phyloP scores from a whole-genome alignment of 2,329 filamentous ascomycete genomes.

The Parasarocladium wereldwijsianum region DNA sequence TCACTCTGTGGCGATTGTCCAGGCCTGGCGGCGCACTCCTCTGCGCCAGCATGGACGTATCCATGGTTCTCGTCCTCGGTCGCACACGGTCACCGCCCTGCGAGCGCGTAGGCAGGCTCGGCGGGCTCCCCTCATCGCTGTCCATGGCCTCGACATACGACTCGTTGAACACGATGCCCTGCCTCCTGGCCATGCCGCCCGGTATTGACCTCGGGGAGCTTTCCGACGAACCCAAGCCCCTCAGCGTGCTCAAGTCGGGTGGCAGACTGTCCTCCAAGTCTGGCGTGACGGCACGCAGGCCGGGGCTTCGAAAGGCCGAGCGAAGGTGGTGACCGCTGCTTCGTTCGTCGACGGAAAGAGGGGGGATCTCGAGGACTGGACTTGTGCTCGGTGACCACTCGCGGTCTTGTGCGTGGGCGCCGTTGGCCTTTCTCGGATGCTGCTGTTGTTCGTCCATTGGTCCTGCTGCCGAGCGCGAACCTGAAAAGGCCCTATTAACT shows the following conservation, averaged over 20 bases:
- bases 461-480: no score
- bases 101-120: conserved; percentile 6
- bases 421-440: conserved; percentile 1
- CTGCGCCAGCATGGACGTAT: conserved; percentile 36
- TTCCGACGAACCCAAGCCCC: conserved; percentile 15
- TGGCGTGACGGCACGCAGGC: conserved; percentile 52
- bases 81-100: conserved; percentile 23
- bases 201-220: conserved; percentile 18
- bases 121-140: conserved; percentile 24
- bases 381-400: conserved; percentile 2
- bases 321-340: conserved; percentile 19
- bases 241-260: conserved; percentile 10
- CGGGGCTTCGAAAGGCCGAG: conserved; percentile 19
- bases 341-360: conserved; percentile 17
- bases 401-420: conserved; percentile 3
- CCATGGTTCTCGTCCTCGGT: conserved; percentile 44
- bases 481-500: no score
- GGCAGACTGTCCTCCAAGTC: conserved; percentile 28
- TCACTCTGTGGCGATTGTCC: conserved; percentile 48
- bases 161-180: conserved; percentile 48
- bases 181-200: conserved; percentile 27
- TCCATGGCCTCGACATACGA: conserved; percentile 35
- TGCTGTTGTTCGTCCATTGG: conserved; percentile 2
- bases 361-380: conserved; percentile 1
- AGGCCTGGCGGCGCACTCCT: conserved; percentile 19